These are phyloP conservation scores for Dillenia turbinata DNA, from an alignment of 164 flowering plant species.

Conservation along the genomic window DNA sequence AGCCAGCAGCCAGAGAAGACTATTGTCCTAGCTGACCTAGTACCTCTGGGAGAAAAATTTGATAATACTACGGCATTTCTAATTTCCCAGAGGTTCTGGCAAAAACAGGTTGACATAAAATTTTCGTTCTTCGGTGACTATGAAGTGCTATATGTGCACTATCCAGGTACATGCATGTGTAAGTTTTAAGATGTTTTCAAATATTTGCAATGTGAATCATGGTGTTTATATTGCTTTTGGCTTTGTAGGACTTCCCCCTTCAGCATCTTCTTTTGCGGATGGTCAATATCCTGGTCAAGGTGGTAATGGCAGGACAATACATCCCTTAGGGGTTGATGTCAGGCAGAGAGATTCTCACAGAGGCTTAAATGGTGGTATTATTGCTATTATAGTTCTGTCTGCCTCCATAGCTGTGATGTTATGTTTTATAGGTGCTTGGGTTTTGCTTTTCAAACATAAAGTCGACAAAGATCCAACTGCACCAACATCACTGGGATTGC, in stretches of 20 bases:
- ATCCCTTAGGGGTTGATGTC: slow-evolving; percentile 90
- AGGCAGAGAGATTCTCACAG: slow-evolving; percentile 27
- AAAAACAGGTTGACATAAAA: slow-evolving; percentile 45
- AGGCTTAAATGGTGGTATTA: slow-evolving; percentile 43
- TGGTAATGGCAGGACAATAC: slow-evolving; percentile 39
- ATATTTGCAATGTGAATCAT: neutral
- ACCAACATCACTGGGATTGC: slow-evolving; percentile 21
- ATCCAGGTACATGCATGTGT: slow-evolving; percentile 44
- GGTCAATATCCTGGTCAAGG: slow-evolving; percentile 46
- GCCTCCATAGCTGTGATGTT: slow-evolving; percentile 42
- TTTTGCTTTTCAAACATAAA: slow-evolving; percentile 35
- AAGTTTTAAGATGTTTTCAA: neutral
- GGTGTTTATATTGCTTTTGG: neutral
- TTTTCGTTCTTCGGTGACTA: slow-evolving; percentile 56
- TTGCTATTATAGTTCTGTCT: slow-evolving; percentile 69
- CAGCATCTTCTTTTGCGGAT: slow-evolving; percentile 53
- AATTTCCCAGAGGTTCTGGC: slow-evolving; percentile 59
- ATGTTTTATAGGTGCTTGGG: slow-evolving; percentile 41
- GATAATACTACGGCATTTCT: slow-evolving; percentile 58
- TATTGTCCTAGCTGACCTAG: slow-evolving; percentile 54
- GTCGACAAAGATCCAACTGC: slow-evolving; percentile 12
- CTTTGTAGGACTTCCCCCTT: slow-evolving; percentile 58
- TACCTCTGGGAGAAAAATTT: slow-evolving; percentile 59
- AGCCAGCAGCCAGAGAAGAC: slow-evolving; percentile 61
- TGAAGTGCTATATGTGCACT: slow-evolving; percentile 64